These are phyloP conservation scores for Flaveria linearis DNA, from an alignment of 129 eudicot genomes.

Conservation along the genomic window DNA sequence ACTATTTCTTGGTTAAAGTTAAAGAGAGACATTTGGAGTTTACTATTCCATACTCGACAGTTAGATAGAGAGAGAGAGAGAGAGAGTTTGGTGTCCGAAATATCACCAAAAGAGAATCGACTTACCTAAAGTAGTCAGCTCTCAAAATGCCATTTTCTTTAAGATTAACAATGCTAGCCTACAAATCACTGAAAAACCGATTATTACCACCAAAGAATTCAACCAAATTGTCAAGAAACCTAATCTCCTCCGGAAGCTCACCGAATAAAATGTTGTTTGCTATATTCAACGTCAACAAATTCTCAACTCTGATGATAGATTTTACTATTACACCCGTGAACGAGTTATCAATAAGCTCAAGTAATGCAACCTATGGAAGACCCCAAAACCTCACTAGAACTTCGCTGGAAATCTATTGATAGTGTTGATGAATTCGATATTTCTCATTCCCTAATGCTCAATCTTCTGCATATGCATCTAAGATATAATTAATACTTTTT, in stretches of 20 bases:
- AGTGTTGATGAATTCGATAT: too few relatives aligned
- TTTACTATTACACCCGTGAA: conserved; percentile 65
- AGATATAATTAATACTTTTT: too few relatives aligned
- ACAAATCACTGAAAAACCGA: conserved; percentile 49
- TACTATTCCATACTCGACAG: too few relatives aligned
- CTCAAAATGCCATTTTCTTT: too few relatives aligned
- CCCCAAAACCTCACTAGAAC: conserved; percentile 88
- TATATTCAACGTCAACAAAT: conserved; percentile 54
- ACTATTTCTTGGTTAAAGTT: too few relatives aligned
- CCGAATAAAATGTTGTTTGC: conserved; percentile 59
- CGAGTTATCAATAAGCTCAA: conserved; percentile 62
- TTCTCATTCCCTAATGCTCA: too few relatives aligned
- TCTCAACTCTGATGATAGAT: conserved; percentile 66
- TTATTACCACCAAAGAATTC: conserved; percentile 58
- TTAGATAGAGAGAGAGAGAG: too few relatives aligned
- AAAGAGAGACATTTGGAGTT: too few relatives aligned
- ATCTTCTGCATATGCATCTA: too few relatives aligned
- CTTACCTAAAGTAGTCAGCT: too few relatives aligned
- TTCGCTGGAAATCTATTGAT: conserved; percentile 46
- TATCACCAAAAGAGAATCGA: too few relatives aligned
- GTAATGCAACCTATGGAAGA: conserved; percentile 63
- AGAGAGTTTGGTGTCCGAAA: too few relatives aligned
- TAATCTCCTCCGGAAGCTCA: conserved; percentile 61
- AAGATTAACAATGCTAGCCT: conserved; percentile 58
- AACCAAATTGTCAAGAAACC: conserved; percentile 47